These are phyloP conservation scores for Juglanconis oblonga DNA, from an alignment of 2,329 filamentous ascomycete species.

Conservation along the genomic window DNA sequence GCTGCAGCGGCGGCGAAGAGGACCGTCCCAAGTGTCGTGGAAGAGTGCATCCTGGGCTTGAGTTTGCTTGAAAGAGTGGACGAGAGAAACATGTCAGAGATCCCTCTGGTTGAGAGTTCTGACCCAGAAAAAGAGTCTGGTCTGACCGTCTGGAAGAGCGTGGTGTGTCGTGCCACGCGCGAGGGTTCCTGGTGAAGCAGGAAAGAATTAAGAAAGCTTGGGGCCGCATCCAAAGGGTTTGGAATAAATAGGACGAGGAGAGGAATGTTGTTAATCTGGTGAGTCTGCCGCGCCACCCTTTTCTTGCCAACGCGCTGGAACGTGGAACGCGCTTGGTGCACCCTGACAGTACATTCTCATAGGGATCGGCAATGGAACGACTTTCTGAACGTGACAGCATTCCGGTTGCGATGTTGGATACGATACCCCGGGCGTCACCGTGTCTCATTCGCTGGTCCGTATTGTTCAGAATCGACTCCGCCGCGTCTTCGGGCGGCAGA, in stretches of 20 bases:
- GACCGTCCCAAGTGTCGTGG: background rate
- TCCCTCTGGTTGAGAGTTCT: background rate
- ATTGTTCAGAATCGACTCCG: too few species aligned
- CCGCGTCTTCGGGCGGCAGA: too few species aligned
- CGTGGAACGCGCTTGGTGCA: background rate
- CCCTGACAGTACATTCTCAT: background rate
- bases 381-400: background rate
- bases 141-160: background rate
- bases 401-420: background rate
- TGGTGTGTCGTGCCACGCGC: too few species aligned
- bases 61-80: background rate
- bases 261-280: background rate
- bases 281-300: background rate
- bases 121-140: background rate
- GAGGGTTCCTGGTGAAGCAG: background rate
- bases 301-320: background rate
- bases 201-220: background rate
- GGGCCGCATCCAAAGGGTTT: background rate
- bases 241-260: background rate
- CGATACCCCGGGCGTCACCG: background rate
- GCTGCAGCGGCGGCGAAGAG: background rate
- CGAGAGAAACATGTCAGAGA: background rate
- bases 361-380: background rate
- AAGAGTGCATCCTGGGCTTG: background rate
- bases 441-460: background rate